These are phyloP conservation scores for Pseudogymnoascus sp. DNA, from an alignment of 2,329 filamentous ascomycete species.

Conservation along the genomic window DNA sequence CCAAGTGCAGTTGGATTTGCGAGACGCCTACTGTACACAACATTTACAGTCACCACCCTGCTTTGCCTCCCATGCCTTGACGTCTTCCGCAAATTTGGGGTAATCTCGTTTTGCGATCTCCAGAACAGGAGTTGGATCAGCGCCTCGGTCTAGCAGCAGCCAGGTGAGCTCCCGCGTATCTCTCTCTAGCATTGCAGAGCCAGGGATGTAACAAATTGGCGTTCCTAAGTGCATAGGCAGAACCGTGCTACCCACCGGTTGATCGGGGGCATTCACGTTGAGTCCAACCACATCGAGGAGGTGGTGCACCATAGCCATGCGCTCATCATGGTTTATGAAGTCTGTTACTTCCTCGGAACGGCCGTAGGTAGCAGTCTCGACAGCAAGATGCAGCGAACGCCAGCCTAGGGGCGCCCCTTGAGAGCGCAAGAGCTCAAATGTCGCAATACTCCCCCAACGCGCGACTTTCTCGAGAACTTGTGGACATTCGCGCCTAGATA, in stretches of 20 bases:
- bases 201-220: constrained; percentile 10
- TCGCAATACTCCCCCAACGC: constrained; percentile 3
- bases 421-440: constrained; percentile 11
- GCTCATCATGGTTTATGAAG: background rate
- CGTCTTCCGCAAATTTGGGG: background rate
- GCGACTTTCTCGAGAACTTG: constrained; percentile 7
- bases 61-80: background rate
- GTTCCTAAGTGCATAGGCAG: background rate
- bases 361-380: constrained; percentile 4
- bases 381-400: constrained; percentile 11
- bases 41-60: background rate
- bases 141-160: constrained; percentile 11
- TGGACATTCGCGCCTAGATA: background rate
- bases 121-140: constrained; percentile 9
- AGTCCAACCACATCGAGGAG: constrained; percentile 11
- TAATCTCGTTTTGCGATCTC: background rate
- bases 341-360: background rate
- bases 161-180: constrained; percentile 7
- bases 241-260: background rate
- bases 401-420: constrained; percentile 10
- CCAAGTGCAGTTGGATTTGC: background rate
- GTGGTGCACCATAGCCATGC: constrained; percentile 13
- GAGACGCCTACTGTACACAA: background rate
- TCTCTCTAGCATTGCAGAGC: background rate
- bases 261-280: constrained; percentile 9